A percentile compares a stretch with the other conserved stretches of the same genome.
phyloP scores from a whole-genome alignment of 129 eudicot genomes.

The Chrysanthemum lavandulifolium region DNA sequence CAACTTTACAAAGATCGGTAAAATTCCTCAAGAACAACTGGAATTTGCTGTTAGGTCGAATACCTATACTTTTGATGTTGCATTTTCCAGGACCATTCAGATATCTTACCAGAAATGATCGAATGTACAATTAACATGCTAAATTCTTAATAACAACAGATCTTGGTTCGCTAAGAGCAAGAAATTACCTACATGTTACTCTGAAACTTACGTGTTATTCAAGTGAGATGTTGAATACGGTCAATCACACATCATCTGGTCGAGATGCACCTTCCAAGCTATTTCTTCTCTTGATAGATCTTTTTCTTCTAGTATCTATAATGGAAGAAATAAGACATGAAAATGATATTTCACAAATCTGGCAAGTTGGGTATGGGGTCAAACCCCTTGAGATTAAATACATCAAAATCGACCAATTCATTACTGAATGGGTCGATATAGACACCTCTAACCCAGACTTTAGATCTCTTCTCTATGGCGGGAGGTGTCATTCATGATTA shows the following conservation, averaged over 20 bases:
- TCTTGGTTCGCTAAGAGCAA: not conserved
- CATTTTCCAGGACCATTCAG: conserved; percentile 6
- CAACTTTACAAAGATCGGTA: conserved; percentile 17
- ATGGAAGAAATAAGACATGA: not conserved
- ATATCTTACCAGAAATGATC: conserved; percentile 1
- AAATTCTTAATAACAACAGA: conserved; percentile 3
- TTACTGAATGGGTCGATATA: not conserved
- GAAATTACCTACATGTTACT: conserved; percentile 14
- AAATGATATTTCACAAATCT: not conserved
- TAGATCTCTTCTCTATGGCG: not conserved
- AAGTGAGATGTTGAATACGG: conserved; percentile 6
- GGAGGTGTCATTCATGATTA: too few species aligned
- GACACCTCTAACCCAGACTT: not conserved
- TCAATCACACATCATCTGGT: conserved; percentile 26
- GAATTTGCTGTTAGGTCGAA: conserved; percentile 12
- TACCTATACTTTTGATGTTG: not conserved
- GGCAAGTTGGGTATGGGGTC: not conserved
- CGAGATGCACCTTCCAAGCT: conserved; percentile 34
- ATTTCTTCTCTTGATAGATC: conserved; percentile 49
- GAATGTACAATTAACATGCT: conserved; percentile 14
- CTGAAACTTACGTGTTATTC: conserved; percentile 11
- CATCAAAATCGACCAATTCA: not conserved
- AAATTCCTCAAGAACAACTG: conserved; percentile 8
- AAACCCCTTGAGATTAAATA: not conserved
- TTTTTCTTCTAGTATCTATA: conserved; percentile 56